A percentile compares a stretch with the other conserved stretches of the same genome.
These are phyloP conservation scores for Marvania coccoides DNA, from an alignment of 139 green algal species.

Conservation along the genomic window DNA sequence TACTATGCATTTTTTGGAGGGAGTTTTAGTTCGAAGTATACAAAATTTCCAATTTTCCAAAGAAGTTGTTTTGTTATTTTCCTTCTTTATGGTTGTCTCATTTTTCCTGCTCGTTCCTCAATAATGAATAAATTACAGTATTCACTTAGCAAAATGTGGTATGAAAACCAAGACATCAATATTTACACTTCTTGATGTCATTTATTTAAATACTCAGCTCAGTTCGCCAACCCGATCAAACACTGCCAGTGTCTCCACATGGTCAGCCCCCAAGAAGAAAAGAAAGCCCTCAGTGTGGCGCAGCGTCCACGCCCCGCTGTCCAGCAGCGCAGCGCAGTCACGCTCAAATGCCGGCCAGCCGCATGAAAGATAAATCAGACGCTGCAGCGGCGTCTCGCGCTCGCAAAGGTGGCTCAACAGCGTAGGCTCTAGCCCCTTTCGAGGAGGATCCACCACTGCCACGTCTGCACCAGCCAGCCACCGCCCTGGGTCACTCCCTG, in stretches of 20 bases:
- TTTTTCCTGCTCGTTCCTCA: too few species aligned
- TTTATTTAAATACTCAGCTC: neutral
- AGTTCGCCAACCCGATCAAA: conserved; percentile 26
- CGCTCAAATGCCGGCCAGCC: conserved; percentile 49
- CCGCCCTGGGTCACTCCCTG: conserved; percentile 19
- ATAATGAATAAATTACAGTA: neutral
- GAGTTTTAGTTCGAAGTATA: too few species aligned
- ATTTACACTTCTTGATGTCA: neutral
- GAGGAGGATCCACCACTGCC: conserved; percentile 66
- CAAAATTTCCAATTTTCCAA: too few species aligned
- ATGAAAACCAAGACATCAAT: neutral
- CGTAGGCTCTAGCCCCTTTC: conserved; percentile 56
- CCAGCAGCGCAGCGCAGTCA: conserved; percentile 41
- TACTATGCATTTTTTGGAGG: too few species aligned
- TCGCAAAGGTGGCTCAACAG: conserved; percentile 40
- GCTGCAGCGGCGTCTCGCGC: neutral
- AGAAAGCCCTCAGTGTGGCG: conserved; percentile 27
- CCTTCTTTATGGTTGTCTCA: too few species aligned
- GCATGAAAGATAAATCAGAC: conserved; percentile 73
- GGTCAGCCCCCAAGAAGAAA: conserved; percentile 64
- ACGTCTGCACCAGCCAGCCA: conserved; percentile 47
- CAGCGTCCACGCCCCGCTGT: conserved; percentile 34
- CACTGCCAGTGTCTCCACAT: conserved; percentile 58
- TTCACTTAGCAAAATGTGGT: neutral
- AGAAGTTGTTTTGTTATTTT: too few species aligned